phyloP scores from a whole-genome alignment of 352 stramenopile species.

The Phytophthora foliorum region DNA sequence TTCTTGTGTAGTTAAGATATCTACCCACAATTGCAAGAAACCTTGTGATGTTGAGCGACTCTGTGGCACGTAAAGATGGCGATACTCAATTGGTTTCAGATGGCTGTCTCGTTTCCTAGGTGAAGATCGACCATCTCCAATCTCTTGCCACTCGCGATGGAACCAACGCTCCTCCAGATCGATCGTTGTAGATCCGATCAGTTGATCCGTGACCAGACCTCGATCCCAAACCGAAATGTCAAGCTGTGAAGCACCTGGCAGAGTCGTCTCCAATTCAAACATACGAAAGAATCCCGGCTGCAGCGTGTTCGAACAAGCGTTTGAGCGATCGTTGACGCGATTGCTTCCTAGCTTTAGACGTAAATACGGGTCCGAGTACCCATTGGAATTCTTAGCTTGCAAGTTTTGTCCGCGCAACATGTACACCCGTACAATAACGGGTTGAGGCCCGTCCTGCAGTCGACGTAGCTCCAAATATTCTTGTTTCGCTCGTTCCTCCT shows the following conservation, averaged over 20 bases:
- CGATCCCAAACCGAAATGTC: constrained; percentile 87
- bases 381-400: constrained; percentile 84
- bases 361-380: constrained; percentile 85
- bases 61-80: constrained; percentile 80
- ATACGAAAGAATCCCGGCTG: constrained; percentile 83
- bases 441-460: constrained; percentile 54
- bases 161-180: constrained; percentile 96
- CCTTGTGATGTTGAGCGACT: constrained; percentile 78
- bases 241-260: constrained; percentile 83
- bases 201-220: constrained; percentile 78
- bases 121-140: constrained; percentile 40
- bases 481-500: constrained; percentile 30
- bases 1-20: constrained; percentile 88
- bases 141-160: constrained; percentile 85
- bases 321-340: constrained; percentile 68
- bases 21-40: constrained; percentile 87
- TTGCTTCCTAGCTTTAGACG: constrained; percentile 78
- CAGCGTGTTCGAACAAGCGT: constrained; percentile 81
- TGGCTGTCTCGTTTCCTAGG: constrained; percentile 11
- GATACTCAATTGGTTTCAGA: constrained; percentile 91
- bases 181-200: constrained; percentile 93
- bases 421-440: constrained; percentile 78
- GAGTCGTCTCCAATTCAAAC: constrained; percentile 71
- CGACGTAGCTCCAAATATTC: constrained; percentile 32
- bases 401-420: constrained; percentile 76